Conservation (phyloP, 805 yeast genomes). For the Ogataea minuta region DNA sequence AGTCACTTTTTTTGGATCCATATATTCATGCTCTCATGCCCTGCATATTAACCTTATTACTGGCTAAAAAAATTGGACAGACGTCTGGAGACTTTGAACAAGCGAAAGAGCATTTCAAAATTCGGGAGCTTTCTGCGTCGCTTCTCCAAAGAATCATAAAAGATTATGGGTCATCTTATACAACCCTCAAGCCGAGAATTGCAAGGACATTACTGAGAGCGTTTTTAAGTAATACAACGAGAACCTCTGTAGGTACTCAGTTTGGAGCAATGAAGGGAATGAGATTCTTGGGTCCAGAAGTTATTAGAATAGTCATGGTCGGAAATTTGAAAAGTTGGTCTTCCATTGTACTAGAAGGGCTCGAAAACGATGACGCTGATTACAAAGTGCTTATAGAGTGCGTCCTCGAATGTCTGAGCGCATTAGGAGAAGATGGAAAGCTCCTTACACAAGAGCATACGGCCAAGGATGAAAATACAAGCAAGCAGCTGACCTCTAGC, state of each 20-base stretch:
- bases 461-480: conserved; percentile 38
- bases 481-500: conserved; percentile 23
- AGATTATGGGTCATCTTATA: conserved; percentile 79
- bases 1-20: conserved; percentile 86
- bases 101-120: conserved; percentile 45
- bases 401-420: conserved; percentile 53
- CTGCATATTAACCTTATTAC: conserved; percentile 82
- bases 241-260: conserved; percentile 83
- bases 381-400: conserved; percentile 40
- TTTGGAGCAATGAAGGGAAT: conserved; percentile 90
- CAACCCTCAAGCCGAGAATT: conserved; percentile 88
- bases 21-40: conserved; percentile 97
- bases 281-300: conserved; percentile 81
- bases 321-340: conserved; percentile 88
- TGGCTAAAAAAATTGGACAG: conserved; percentile 84
- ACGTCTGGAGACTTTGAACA: conserved; percentile 22
- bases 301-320: conserved; percentile 74
- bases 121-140: conserved; percentile 86
- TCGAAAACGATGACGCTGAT: conserved; percentile 20
- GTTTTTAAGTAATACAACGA: conserved; percentile 65
- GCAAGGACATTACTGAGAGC: conserved; percentile 92
- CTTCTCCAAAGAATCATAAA: conserved; percentile 74
- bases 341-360: conserved; percentile 46
- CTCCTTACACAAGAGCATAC: conserved; percentile 18
- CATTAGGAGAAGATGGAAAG: conserved; percentile 40